Evolutionary conservation across 345 rosid species (phyloP).

Genomic region (Euphorbia peplus): DNA sequence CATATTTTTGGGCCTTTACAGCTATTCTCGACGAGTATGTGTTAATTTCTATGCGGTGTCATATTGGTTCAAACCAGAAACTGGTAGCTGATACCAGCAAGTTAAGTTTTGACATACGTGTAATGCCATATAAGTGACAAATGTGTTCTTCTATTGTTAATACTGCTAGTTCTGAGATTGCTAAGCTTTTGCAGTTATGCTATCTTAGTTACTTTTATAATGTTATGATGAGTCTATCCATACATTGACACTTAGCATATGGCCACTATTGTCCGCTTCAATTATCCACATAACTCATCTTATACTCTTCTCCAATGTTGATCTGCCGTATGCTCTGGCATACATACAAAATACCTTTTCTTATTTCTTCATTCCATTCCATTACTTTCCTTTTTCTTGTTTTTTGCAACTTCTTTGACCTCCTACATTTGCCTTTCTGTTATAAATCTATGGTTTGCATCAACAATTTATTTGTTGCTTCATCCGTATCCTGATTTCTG

Average conservation of each 20-base stretch:
- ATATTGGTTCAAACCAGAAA: not conserved
- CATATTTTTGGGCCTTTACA: not conserved
- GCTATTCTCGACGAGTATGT: not conserved
- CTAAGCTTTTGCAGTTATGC: too few relatives aligned
- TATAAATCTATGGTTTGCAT: not conserved
- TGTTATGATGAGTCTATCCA: too few relatives aligned
- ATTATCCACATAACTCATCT: not conserved
- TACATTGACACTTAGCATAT: not conserved
- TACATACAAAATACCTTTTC: not conserved
- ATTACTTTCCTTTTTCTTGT: not conserved
- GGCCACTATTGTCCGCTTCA: not conserved
- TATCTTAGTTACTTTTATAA: not conserved
- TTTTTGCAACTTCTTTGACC: not conserved
- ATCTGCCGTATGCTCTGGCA: not conserved
- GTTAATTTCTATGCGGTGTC: not conserved
- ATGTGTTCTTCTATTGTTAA: too few relatives aligned
- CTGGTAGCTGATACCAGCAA: not conserved
- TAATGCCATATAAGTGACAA: not conserved
- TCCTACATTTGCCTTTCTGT: not conserved
- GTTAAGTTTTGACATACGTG: not conserved
- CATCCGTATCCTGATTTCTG: not conserved
- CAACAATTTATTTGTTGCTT: too few relatives aligned
- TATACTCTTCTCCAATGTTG: not conserved
- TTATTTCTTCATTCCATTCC: not conserved
- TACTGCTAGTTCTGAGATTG: too few relatives aligned